phyloP scores from a whole-genome alignment of 1,284 basidiomycete genomes.

The Ganoderma resinaceum region DNA sequence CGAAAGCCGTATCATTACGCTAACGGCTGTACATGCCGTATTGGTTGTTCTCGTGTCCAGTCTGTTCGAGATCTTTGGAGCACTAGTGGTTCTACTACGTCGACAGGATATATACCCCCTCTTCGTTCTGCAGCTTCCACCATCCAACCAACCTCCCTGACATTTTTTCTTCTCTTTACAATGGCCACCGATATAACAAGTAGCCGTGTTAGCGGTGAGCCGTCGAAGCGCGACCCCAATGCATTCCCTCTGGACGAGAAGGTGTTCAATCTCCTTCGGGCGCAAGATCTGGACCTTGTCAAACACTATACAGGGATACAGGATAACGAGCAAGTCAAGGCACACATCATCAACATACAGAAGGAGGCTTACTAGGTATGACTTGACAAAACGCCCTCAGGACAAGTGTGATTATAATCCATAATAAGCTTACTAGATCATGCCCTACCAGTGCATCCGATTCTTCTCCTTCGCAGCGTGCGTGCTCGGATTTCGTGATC shows the following conservation, averaged over 20 bases:
- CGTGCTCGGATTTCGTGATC: neutral
- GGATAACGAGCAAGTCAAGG: neutral
- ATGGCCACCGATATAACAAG: neutral
- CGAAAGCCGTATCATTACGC: neutral
- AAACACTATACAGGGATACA: neutral
- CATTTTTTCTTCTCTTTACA: neutral
- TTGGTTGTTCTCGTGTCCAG: neutral
- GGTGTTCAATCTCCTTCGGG: neutral
- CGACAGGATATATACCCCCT: neutral
- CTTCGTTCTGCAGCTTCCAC: neutral
- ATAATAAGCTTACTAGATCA: neutral
- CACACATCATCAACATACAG: neutral
- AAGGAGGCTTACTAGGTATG: neutral
- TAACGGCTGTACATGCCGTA: neutral
- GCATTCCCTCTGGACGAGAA: neutral
- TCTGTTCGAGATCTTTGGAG: neutral
- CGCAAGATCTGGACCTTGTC: neutral
- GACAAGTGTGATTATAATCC: neutral
- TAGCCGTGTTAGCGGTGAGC: neutral
- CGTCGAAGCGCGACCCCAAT: neutral
- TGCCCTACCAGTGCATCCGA: slow-evolving; percentile 13
- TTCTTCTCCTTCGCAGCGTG: slow-evolving; percentile 11
- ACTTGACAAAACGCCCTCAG: neutral
- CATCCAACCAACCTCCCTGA: neutral
- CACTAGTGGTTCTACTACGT: too few relatives aligned